A percentile compares a stretch with the other conserved stretches of the same genome.
Conservation (phyloP, 2,329 filamentous ascomycete genomes). For the Colletotrichum zoysiae region DNA sequence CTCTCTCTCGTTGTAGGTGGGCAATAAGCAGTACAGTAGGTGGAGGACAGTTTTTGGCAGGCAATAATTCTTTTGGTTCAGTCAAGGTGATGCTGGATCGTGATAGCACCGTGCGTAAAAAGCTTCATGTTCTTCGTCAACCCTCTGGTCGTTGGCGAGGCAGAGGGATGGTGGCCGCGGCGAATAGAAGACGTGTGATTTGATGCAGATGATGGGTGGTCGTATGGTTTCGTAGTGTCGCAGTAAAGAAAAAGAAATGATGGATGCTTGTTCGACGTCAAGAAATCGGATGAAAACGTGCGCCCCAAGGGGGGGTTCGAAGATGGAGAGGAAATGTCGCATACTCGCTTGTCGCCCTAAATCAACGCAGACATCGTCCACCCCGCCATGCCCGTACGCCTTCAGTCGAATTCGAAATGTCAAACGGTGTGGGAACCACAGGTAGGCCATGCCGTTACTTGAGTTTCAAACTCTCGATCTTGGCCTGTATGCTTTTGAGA, state of each 20-base stretch:
- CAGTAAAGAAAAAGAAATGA: conserved; percentile 32
- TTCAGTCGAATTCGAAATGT: conserved; percentile 30
- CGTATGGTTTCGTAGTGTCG: conserved; percentile 39
- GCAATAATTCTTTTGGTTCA: conserved; percentile 8
- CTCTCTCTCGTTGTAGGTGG: neutral
- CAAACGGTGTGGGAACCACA: conserved; percentile 15
- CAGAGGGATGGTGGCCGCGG: conserved; percentile 23
- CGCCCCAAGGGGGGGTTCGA: conserved; percentile 11
- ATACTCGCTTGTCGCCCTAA: conserved; percentile 30
- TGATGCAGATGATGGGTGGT: conserved; percentile 37
- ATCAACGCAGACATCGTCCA: conserved; percentile 26
- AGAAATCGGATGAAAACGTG: conserved; percentile 32
- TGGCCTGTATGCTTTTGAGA: conserved; percentile 68
- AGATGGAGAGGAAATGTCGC: conserved; percentile 33
- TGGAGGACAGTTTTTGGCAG: conserved; percentile 26
- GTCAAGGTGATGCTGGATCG: conserved; percentile 26
- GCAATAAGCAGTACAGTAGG: conserved; percentile 18
- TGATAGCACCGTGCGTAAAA: conserved; percentile 35
- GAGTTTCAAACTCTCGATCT: conserved; percentile 61
- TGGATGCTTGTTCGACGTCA: conserved; percentile 30
- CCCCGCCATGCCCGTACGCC: conserved; percentile 31
- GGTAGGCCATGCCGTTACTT: conserved; percentile 21
- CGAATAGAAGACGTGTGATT: conserved; percentile 30
- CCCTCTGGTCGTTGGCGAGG: conserved; percentile 23
- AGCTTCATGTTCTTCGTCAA: conserved; percentile 39